A percentile compares a stretch with the other conserved stretches of the same genome.
Conservation (phyloP, 148 eudicot species). For the Silene latifolia region DNA sequence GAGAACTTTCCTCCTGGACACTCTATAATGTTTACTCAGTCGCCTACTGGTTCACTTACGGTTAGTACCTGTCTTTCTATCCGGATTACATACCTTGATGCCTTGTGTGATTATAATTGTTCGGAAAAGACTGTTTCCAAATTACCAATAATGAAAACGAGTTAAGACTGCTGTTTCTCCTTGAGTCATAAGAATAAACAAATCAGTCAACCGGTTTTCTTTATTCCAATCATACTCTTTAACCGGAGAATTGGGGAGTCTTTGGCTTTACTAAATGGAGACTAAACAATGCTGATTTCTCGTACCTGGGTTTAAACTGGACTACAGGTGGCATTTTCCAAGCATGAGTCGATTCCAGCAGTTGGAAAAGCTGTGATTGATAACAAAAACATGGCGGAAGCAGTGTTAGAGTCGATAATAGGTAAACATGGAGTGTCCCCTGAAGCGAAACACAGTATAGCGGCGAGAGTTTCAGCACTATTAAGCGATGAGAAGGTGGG, state of each 20-base stretch:
- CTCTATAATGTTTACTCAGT: constrained; percentile 71
- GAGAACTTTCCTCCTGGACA: constrained; percentile 67
- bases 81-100: background rate
- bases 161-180: no score
- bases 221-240: no score
- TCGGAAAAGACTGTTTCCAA: no score
- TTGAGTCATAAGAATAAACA: no score
- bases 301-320: background rate
- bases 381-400: constrained; percentile 59
- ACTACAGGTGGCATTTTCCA: constrained; percentile 57
- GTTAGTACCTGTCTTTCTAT: constrained; percentile 26
- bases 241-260: no score
- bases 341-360: constrained; percentile 54
- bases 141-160: no score
- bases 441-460: constrained; percentile 64
- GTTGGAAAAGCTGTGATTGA: constrained; percentile 48
- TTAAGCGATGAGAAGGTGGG: constrained; percentile 20
- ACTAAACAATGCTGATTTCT: background rate
- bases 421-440: constrained; percentile 86
- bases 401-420: constrained; percentile 60
- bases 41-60: constrained; percentile 50
- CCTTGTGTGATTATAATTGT: background rate
- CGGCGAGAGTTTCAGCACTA: constrained; percentile 42
- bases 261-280: background rate
- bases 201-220: no score